A percentile compares a stretch with the other conserved stretches of the same genome.
Evolutionary conservation across 148 eudicot genomes (phyloP).

Genomic region (Heliosperma pusillum): DNA sequence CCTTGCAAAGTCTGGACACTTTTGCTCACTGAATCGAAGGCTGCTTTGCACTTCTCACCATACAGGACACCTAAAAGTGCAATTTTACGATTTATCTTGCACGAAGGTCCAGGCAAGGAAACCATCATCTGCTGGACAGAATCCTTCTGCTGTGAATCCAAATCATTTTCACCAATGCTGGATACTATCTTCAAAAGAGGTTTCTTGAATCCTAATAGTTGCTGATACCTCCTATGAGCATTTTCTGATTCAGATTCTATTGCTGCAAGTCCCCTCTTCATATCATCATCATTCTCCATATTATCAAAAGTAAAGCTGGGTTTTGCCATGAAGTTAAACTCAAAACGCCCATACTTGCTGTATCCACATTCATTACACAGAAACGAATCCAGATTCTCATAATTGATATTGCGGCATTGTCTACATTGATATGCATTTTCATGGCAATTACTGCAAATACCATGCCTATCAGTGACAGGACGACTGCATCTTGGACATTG

Average conservation of each 20-base stretch:
- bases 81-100: conserved; percentile 94
- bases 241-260: conserved; percentile 99
- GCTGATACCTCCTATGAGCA: conserved; percentile 99
- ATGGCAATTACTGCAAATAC: conserved; percentile 95
- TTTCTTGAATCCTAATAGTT: conserved; percentile 93
- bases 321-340: conserved; percentile 97
- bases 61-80: conserved; percentile 98
- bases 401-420: conserved; percentile 97
- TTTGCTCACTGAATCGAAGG: conserved; percentile 99
- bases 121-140: conserved; percentile 99
- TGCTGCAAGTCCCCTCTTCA: conserved; percentile 96
- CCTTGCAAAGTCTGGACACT: conserved; percentile 99
- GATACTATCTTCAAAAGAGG: conserved; percentile 97
- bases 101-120: conserved; percentile 97
- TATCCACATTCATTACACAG: conserved; percentile 99
- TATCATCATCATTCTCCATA: conserved; percentile 99
- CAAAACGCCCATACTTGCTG: conserved; percentile 98
- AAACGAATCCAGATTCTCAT: conserved; percentile 97
- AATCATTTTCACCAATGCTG: conserved; percentile 96
- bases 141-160: conserved; percentile 99
- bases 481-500: conserved; percentile 99
- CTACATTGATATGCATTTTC: conserved; percentile 99
- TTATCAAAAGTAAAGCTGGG: conserved; percentile 95
- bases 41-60: conserved; percentile 99
- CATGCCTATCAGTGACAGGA: conserved; percentile 96